A percentile compares a stretch with the other conserved stretches of the same genome.
Evolutionary conservation across 768 basidiomycete genomes (phyloP).

Genomic region (Hortiboletus campestris): DNA sequence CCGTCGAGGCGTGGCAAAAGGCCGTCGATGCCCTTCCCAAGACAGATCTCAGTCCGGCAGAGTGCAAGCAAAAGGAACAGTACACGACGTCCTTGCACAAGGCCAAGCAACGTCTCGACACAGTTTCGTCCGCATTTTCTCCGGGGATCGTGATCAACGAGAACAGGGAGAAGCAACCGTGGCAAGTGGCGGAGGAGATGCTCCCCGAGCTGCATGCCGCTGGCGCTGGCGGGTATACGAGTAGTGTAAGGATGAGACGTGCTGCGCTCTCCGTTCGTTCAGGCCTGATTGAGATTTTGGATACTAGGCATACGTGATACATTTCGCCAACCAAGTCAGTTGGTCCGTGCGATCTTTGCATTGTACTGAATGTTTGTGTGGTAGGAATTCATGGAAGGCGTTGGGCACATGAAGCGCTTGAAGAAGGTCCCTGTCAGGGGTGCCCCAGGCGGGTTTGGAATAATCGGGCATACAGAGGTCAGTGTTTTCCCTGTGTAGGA

Average conservation of each 20-base stretch:
- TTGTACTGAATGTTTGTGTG: background rate
- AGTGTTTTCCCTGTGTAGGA: background rate
- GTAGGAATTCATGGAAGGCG: background rate
- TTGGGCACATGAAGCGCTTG: background rate
- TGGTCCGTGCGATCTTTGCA: background rate
- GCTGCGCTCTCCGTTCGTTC: no score
- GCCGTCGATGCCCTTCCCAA: background rate
- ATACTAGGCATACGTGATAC: background rate
- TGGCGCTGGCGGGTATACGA: background rate
- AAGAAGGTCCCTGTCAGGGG: background rate
- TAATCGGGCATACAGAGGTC: background rate
- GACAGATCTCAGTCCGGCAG: background rate
- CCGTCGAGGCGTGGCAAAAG: background rate
- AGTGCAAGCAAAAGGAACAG: background rate
- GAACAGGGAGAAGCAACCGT: background rate
- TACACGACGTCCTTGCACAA: background rate
- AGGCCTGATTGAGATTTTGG: background rate
- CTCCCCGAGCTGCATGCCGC: background rate
- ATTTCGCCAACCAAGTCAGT: background rate
- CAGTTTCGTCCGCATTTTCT: background rate
- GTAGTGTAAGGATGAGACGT: background rate
- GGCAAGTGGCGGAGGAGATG: slow-evolving; percentile 2
- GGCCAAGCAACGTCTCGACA: background rate
- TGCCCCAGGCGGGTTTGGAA: background rate
- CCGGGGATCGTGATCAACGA: background rate